Evolutionary conservation across 176 grass and related monocot genomes (phyloP).

Genomic region (Poa pratensis): DNA sequence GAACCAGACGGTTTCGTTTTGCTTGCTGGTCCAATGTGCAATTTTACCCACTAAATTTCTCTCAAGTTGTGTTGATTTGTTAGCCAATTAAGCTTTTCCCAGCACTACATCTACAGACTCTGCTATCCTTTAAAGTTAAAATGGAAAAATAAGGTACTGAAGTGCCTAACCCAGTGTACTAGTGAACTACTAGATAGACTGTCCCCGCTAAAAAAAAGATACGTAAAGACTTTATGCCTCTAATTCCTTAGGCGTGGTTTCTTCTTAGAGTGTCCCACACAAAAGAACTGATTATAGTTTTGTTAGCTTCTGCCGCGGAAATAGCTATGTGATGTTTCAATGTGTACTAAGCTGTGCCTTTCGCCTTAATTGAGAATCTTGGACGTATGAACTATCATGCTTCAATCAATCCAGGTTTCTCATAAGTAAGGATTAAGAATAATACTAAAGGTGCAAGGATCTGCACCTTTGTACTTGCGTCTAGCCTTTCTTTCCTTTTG

Average conservation of each 20-base stretch:
- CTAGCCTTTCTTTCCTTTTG: background rate
- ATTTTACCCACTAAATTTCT: background rate
- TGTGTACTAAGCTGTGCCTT: background rate
- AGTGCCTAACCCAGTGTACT: background rate
- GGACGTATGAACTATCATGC: background rate
- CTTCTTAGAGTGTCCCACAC: background rate
- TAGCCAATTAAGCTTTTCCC: background rate
- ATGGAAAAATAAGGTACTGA: background rate
- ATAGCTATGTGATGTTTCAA: background rate
- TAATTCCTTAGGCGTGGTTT: background rate
- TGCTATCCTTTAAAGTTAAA: background rate
- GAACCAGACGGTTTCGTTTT: background rate
- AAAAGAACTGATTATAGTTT: background rate
- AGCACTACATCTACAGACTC: background rate
- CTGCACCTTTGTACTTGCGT: background rate
- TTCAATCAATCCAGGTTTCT: background rate
- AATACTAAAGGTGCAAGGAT: background rate
- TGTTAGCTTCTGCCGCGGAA: slow-evolving; percentile 6
- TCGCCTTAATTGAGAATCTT: background rate
- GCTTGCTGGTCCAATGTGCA: background rate
- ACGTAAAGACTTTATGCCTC: background rate
- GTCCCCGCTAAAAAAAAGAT: no score
- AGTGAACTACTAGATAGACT: background rate
- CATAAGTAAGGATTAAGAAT: background rate
- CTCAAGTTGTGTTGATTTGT: background rate